phyloP scores from a whole-genome alignment of 2,329 filamentous ascomycete species.

The Aspergillus sp. region DNA sequence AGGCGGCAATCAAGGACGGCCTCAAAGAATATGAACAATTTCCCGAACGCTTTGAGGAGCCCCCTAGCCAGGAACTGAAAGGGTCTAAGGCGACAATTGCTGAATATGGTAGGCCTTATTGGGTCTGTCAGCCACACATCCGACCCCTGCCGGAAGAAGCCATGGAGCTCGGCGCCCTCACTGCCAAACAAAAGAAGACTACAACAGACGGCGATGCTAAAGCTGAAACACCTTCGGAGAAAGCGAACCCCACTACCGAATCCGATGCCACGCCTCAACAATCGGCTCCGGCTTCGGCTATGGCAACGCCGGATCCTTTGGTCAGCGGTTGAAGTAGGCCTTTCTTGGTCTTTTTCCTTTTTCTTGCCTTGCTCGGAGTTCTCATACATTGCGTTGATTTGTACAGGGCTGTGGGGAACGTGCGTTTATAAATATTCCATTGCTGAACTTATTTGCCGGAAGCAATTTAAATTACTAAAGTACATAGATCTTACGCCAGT shows the following conservation, averaged over 20 bases:
- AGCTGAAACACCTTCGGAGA: conserved; percentile 6
- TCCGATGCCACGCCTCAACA: neutral
- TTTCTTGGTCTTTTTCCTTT: neutral
- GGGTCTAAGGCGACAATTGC: conserved; percentile 62
- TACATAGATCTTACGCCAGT: conserved; percentile 7
- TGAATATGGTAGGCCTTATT: conserved; percentile 78
- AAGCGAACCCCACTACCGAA: conserved; percentile 13
- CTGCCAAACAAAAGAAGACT: conserved; percentile 64
- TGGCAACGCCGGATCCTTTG: conserved; percentile 27
- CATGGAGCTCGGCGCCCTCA: conserved; percentile 74
- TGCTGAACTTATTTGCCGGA: neutral
- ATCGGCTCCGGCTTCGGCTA: conserved; percentile 15
- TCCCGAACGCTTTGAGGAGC: conserved; percentile 39
- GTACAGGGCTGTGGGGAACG: neutral
- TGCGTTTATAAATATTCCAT: neutral
- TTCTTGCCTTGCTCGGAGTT: neutral
- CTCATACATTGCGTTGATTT: neutral
- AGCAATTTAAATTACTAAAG: neutral
- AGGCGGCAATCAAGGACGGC: conserved; percentile 70
- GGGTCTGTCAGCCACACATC: conserved; percentile 85
- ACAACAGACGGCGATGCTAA: conserved; percentile 18
- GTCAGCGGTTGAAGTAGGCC: conserved; percentile 26
- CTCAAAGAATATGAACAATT: conserved; percentile 64
- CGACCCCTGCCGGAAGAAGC: conserved; percentile 86
- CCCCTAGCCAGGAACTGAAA: conserved; percentile 34